phyloP scores from a whole-genome alignment of 441 rosid genomes.

The Eruca vesicaria region DNA sequence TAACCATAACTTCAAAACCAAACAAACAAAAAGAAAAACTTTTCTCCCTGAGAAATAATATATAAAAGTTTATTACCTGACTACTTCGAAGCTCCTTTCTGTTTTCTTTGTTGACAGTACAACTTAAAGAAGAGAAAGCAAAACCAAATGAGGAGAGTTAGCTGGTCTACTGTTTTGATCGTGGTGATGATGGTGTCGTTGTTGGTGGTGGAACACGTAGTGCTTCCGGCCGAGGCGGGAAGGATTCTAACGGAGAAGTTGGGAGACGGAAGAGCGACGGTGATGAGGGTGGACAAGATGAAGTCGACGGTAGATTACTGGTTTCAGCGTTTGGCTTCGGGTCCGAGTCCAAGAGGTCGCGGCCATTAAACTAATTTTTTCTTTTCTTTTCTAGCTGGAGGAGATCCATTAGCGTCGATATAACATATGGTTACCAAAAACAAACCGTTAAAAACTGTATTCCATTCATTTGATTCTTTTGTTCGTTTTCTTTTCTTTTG shows the following conservation, averaged over 20 bases:
- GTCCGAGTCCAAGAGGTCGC: conserved; percentile 35
- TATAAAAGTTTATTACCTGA: neutral
- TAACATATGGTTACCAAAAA: neutral
- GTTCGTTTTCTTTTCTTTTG: neutral
- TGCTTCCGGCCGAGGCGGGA: conserved; percentile 33
- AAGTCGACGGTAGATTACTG: conserved; percentile 31
- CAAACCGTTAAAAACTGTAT: neutral
- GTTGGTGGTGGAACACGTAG: conserved; percentile 25
- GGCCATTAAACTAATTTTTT: conserved; percentile 16
- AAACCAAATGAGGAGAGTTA: conserved; percentile 23
- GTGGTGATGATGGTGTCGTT: conserved; percentile 18
- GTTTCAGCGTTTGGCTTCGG: conserved; percentile 36
- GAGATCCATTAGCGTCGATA: neutral
- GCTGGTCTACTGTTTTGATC: conserved; percentile 28
- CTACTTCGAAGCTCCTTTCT: neutral
- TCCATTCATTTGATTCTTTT: conserved; percentile 16
- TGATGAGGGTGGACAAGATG: conserved; percentile 19
- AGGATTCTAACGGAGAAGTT: conserved; percentile 24
- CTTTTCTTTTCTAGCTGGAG: neutral
- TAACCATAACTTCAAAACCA: conserved; percentile 8
- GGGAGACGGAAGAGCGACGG: conserved; percentile 6
- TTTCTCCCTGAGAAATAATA: neutral
- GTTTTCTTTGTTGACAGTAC: neutral
- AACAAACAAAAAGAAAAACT: neutral
- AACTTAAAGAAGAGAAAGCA: neutral